These are phyloP conservation scores for Pilobolus umbonatus DNA, from an alignment of 192 early-diverging fungal genomes.

Conservation along the genomic window DNA sequence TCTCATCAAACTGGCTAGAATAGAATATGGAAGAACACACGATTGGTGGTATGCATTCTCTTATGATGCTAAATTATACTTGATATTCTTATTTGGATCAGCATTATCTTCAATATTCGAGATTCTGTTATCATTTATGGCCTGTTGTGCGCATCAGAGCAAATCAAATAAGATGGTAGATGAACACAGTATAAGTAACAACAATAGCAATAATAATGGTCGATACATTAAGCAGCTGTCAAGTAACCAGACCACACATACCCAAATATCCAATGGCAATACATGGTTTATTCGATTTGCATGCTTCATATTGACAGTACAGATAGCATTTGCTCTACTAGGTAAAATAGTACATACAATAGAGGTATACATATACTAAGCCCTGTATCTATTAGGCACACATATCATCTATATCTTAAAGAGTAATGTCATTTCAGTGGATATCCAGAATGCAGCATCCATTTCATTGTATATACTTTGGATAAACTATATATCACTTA, in stretches of 20 bases:
- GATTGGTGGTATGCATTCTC: neutral
- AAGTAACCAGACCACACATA: too few relatives aligned
- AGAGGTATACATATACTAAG: neutral
- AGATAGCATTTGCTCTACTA: neutral
- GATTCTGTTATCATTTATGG: neutral
- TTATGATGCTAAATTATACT: slow-evolving; percentile 6
- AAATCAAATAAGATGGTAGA: neutral
- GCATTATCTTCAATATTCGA: slow-evolving; percentile 2
- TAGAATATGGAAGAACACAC: slow-evolving; percentile 3
- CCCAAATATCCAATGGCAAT: neutral
- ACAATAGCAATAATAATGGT: neutral
- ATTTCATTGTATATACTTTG: slow-evolving; percentile 12
- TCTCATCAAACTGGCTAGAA: neutral
- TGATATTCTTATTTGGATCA: slow-evolving; percentile 12
- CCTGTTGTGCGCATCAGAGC: neutral
- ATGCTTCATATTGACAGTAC: neutral
- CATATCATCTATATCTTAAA: slow-evolving; percentile 3
- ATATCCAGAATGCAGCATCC: neutral
- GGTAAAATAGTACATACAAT: neutral
- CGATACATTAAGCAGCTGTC: too few relatives aligned
- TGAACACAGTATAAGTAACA: neutral
- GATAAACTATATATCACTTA: slow-evolving; percentile 11
- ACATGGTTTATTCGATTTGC: neutral
- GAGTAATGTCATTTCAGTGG: neutral
- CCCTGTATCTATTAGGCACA: neutral